Evolutionary conservation across 2,329 filamentous ascomycete species (phyloP), one percentile per base, ranked within the genome.

Genomic region (Penicillium palitans): DNA sequence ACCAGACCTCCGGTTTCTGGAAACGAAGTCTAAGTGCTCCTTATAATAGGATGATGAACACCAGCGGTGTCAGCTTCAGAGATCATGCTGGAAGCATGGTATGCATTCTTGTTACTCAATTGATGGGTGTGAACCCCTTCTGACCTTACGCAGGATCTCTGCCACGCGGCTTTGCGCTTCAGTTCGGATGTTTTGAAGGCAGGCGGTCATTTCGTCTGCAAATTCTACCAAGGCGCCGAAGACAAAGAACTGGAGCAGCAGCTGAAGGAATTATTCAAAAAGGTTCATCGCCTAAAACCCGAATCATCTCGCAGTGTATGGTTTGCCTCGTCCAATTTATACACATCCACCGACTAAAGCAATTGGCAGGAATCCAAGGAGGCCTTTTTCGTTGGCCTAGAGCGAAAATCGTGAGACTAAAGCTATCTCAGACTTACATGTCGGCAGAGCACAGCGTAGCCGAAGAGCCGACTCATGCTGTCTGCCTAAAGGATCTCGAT

Each of bases 11-110:
- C 71, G 89, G 88, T 71, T 92, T 90, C 80, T 88, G 86, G 80
- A 88, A 90, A 81, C 91, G 86, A 80, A 96, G 88, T 81, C 84
- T 97, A 85, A 96, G 88, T 93, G 90, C 95, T 85, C 91, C 92
- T 65, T 95, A 96, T 87, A 76, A 79, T 84, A 99, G 95, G 95
- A 89, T 99, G 89, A 96, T 97, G 92, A 99, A 99, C 78, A 97
- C 93, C 68, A 96, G 90, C 78, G 95, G 95, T 57, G 89, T 91
- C 70, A 78, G 78, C 21, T 95, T 96, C 72, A 86, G 87, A 64
- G 95, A 99, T 76, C 95, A 99, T 77, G 88, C 87, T 10, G 90
- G 91, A 31, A 97, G 92, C 78, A 98, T 99, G 91, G 93, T 97
- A 78, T 72, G 88, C 42, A 19, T 17, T 74, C 54, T 48, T 45